These are phyloP conservation scores for Thelonectria discophora DNA, from an alignment of 2,329 filamentous ascomycete genomes.

Conservation along the genomic window DNA sequence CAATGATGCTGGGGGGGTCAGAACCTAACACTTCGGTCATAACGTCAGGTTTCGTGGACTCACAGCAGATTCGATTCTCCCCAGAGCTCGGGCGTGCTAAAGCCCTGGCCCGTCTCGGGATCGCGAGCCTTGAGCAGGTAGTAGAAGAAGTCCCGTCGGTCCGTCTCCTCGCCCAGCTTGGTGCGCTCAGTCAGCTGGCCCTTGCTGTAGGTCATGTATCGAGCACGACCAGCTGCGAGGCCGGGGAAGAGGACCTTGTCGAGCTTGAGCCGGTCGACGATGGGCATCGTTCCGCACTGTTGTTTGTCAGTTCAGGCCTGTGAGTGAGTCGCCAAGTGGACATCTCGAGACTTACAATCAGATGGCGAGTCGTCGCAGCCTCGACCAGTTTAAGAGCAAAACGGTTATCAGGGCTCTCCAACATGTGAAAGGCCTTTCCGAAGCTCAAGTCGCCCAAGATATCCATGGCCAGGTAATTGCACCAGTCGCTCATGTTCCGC, in stretches of 20 bases:
- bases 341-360: slow-evolving; percentile 72
- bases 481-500: slow-evolving; percentile 71
- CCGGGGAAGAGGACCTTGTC: slow-evolving; percentile 74
- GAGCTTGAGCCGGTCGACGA: slow-evolving; percentile 71
- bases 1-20: slow-evolving; percentile 64
- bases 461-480: slow-evolving; percentile 69
- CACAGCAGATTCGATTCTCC: slow-evolving; percentile 74
- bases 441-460: slow-evolving; percentile 69
- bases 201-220: slow-evolving; percentile 77
- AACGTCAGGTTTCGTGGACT: slow-evolving; percentile 33
- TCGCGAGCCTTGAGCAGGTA: slow-evolving; percentile 77
- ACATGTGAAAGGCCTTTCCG: slow-evolving; percentile 70
- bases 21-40: too few species aligned
- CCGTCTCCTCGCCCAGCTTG: slow-evolving; percentile 70
- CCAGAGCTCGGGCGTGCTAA: slow-evolving; percentile 73
- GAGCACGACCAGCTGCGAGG: slow-evolving; percentile 71
- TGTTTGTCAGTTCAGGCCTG: slow-evolving; percentile 1
- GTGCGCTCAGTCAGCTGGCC: slow-evolving; percentile 72
- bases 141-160: slow-evolving; percentile 79
- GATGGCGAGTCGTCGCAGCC: slow-evolving; percentile 72
- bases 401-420: slow-evolving; percentile 67
- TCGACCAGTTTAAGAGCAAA: slow-evolving; percentile 74
- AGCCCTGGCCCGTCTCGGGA: slow-evolving; percentile 73
- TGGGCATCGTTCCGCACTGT: slow-evolving; percentile 77
- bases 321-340: too few species aligned